Evolutionary conservation across 257 asterid species (phyloP), one percentile per base, ranked within the genome.

Genomic region (Nicotiana paniculata): DNA sequence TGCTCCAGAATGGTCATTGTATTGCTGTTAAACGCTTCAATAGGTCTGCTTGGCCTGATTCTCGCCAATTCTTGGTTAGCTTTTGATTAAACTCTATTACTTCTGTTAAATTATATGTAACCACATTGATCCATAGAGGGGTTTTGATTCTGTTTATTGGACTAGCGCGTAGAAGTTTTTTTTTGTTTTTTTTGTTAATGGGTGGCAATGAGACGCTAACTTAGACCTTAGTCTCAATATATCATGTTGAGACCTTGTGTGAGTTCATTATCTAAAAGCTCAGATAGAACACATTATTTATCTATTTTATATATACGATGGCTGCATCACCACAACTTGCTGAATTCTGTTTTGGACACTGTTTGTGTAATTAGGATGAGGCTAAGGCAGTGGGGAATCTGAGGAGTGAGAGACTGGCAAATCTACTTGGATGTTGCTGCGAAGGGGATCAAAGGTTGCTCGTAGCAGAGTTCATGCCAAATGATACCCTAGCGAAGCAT

Each of bases 381-480:
- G 89, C 92, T 8, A 85, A 77, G 61, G 68, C 88, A 1, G 90
- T 89, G 78, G 92, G 92, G 74, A 85, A 67, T 78, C 82, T 89
- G 65, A 87, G 92, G 84, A 89, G 88, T 68, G 87, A 87, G 53
- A 83, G 86, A 61, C 81, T 89, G 86, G 88, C 86, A 4, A 89
- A 89, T 87, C 89, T 89, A 64, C 70, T 89, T 17, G 92, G 92
- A 58, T 86, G 77, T 62, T 89, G 92, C 85, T 83, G 82, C 30
- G 87, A 87, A 81, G 89, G 88, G 80, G 90, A 87, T 10, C 87
- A 89, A 74, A 87, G 92, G 75, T 80, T 89, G 83, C 84, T 87
- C 80, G 89, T 89, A 17, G 89, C 92, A 0, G 92, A 89, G 75
- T 89, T 89, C 65, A 87, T 87, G 92, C 90, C 90, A 8, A 84